phyloP scores from a whole-genome alignment of 495 filamentous ascomycete genomes.

The Penicillium malachiteum region DNA sequence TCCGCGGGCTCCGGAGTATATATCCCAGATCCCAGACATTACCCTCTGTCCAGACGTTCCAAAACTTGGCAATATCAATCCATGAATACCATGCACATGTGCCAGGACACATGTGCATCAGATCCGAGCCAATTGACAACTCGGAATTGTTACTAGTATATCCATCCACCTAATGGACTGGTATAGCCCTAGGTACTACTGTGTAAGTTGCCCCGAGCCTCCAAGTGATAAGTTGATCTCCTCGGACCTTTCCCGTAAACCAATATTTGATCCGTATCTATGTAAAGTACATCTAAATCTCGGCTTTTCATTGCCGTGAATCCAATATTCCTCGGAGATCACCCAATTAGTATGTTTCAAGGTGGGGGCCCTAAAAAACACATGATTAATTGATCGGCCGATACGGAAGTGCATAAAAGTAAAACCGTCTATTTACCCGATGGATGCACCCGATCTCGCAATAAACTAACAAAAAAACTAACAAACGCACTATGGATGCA shows the following conservation, averaged over 20 bases:
- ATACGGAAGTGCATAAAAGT: neutral
- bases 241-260: neutral
- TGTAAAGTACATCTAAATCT: neutral
- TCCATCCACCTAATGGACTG: no score
- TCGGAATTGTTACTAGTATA: no score
- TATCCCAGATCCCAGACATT: neutral
- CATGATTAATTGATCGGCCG: slow-evolving; percentile 3
- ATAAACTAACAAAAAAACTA: neutral
- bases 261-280: neutral
- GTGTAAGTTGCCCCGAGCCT: neutral
- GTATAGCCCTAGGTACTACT: no score
- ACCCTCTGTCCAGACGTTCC: no score
- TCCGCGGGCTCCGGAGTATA: neutral
- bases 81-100: no score
- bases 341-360: neutral
- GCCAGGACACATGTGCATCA: no score
- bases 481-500: slow-evolving; percentile 1
- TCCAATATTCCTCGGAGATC: neutral
- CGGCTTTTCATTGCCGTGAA: neutral
- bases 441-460: slow-evolving; percentile 1
- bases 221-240: neutral
- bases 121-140: no score
- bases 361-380: neutral
- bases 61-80: no score
- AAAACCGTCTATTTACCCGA: slow-evolving; percentile 2